These are phyloP conservation scores for Fraxinus excelsior DNA, from an alignment of 257 asterid species.

Conservation along the genomic window DNA sequence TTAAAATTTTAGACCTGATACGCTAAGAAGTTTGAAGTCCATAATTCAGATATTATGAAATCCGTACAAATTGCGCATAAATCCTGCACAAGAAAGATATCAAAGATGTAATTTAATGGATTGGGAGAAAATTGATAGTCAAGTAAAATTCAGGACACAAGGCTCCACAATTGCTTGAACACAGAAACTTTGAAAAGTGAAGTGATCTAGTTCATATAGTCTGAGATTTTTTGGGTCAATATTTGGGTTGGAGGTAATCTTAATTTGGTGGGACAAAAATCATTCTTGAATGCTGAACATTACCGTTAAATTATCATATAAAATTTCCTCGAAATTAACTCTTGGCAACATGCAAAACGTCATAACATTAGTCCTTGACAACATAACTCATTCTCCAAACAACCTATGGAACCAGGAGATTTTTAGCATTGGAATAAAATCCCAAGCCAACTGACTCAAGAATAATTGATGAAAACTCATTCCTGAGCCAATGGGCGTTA, in stretches of 20 bases:
- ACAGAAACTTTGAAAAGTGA: not conserved
- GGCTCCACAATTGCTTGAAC: not conserved
- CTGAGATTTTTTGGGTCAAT: not conserved
- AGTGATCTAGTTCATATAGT: not conserved
- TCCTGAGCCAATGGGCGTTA: not conserved
- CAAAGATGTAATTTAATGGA: conserved; percentile 26
- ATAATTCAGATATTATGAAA: conserved; percentile 82
- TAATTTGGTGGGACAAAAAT: not conserved
- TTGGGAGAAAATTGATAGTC: conserved; percentile 13
- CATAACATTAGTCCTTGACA: not conserved
- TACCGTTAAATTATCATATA: not conserved
- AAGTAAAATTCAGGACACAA: not conserved
- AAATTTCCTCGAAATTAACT: not conserved
- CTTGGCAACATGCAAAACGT: conserved; percentile 2
- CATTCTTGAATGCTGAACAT: not conserved
- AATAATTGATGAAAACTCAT: not conserved
- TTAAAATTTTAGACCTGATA: conserved; percentile 69
- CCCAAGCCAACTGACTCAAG: conserved; percentile 8
- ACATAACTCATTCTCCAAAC: not conserved
- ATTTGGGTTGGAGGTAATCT: conserved; percentile 1
- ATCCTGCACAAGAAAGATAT: conserved; percentile 64
- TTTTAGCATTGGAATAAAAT: not conserved
- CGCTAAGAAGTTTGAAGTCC: conserved; percentile 94
- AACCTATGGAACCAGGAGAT: not conserved
- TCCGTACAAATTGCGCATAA: conserved; percentile 94